Evolutionary conservation across 768 basidiomycete genomes (phyloP).

Genomic region (Agaricus bisporus): DNA sequence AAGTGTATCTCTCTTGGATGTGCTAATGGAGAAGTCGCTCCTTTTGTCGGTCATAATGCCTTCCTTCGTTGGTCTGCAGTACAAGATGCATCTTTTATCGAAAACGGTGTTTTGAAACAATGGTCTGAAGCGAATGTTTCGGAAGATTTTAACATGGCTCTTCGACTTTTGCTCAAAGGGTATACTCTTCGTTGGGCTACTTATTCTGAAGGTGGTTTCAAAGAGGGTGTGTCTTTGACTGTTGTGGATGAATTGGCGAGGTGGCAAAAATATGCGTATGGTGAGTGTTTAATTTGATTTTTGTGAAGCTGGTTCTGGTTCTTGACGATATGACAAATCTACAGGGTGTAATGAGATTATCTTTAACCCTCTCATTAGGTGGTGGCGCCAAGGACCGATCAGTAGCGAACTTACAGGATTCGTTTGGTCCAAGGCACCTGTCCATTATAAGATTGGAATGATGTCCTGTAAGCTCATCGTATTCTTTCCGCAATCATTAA

Average conservation of each 20-base stretch:
- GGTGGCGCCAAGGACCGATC: slow-evolving; percentile 77
- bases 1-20: slow-evolving; percentile 71
- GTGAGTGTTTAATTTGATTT: slow-evolving; percentile 18
- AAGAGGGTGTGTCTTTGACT: slow-evolving; percentile 85
- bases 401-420: slow-evolving; percentile 68
- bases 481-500: not conserved
- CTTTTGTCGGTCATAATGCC: slow-evolving; percentile 83
- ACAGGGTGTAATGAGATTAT: slow-evolving; percentile 68
- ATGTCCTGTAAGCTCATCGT: slow-evolving; percentile 46
- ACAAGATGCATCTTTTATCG: slow-evolving; percentile 76
- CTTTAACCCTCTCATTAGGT: slow-evolving; percentile 76
- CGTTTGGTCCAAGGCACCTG: slow-evolving; percentile 68
- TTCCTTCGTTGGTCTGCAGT: slow-evolving; percentile 85
- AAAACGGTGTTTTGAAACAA: slow-evolving; percentile 59
- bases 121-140: slow-evolving; percentile 77
- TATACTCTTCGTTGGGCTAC: slow-evolving; percentile 81
- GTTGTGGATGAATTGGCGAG: slow-evolving; percentile 84
- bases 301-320: slow-evolving; percentile 2
- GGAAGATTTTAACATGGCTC: slow-evolving; percentile 77
- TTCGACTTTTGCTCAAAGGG: slow-evolving; percentile 60
- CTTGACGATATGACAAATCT: slow-evolving; percentile 9
- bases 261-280: slow-evolving; percentile 78
- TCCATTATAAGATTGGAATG: slow-evolving; percentile 82
- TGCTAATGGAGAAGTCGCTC: slow-evolving; percentile 77
- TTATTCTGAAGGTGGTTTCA: slow-evolving; percentile 79